A percentile compares a stretch with the other conserved stretches of the same genome.
phyloP scores from a whole-genome alignment of 805 yeast genomes.

The Starmerella vitae region DNA sequence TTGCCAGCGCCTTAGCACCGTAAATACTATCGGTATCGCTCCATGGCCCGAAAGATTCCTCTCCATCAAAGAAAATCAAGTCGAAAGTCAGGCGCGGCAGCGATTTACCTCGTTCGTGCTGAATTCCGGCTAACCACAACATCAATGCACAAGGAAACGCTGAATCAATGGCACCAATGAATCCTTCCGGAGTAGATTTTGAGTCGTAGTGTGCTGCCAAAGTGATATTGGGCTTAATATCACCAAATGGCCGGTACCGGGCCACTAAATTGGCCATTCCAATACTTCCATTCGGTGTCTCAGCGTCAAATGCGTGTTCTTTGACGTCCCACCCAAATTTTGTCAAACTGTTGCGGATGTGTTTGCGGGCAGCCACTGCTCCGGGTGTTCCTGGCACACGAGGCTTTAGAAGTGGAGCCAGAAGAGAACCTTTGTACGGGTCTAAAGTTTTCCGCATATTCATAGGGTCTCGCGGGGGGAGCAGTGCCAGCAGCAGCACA shows the following conservation, averaged over 20 bases:
- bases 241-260: background rate
- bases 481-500: background rate
- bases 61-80: conserved; percentile 44
- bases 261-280: conserved; percentile 27
- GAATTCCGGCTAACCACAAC: conserved; percentile 32
- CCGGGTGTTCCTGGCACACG: conserved; percentile 21
- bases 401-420: conserved; percentile 19
- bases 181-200: conserved; percentile 37
- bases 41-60: conserved; percentile 48
- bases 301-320: conserved; percentile 25
- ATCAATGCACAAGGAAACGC: conserved; percentile 45
- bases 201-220: conserved; percentile 48
- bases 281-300: conserved; percentile 30
- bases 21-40: conserved; percentile 39
- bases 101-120: background rate
- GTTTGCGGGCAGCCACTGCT: conserved; percentile 13
- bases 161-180: conserved; percentile 47
- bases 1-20: conserved; percentile 41
- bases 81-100: conserved; percentile 18
- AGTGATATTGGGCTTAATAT: conserved; percentile 2
- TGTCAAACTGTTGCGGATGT: conserved; percentile 25
- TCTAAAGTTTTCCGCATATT: conserved; percentile 6
- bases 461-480: background rate
- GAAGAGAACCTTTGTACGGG: conserved; percentile 15
- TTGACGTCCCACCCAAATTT: conserved; percentile 23